These are phyloP conservation scores for Elasticomyces elasticus DNA, from an alignment of 495 filamentous ascomycete species.

Conservation along the genomic window DNA sequence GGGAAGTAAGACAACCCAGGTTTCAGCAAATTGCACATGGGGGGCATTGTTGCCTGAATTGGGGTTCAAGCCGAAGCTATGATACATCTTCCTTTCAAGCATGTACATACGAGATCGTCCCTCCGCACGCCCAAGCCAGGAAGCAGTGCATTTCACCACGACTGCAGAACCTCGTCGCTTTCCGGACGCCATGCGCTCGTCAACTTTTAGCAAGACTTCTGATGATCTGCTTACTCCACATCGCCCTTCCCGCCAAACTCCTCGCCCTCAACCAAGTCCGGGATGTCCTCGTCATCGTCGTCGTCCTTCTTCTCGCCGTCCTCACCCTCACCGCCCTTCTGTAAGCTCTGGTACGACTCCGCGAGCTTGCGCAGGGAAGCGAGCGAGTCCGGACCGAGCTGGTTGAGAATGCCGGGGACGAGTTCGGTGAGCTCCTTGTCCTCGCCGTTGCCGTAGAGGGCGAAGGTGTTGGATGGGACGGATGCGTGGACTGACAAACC, in stretches of 20 bases:
- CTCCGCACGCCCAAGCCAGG: too few species aligned
- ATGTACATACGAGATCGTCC: neutral
- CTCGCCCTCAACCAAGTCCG: slow-evolving; percentile 88
- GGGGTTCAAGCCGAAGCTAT: neutral
- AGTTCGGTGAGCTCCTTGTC: slow-evolving; percentile 99
- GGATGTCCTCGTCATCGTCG: slow-evolving; percentile 81
- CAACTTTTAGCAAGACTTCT: neutral
- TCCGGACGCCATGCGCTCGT: neutral
- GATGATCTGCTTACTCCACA: slow-evolving; percentile 54
- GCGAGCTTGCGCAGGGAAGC: slow-evolving; percentile 95
- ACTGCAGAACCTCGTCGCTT: neutral
- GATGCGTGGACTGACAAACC: slow-evolving; percentile 72
- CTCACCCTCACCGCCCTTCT: slow-evolving; percentile 72
- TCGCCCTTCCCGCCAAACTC: slow-evolving; percentile 75
- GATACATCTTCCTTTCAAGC: neutral
- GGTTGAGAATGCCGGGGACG: slow-evolving; percentile 97
- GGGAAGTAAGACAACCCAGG: too few species aligned
- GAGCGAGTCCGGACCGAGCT: slow-evolving; percentile 95
- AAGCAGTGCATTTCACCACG: neutral
- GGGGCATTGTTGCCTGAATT: too few species aligned
- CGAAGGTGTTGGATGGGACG: slow-evolving; percentile 94
- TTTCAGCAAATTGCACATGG: too few species aligned
- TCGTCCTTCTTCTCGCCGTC: slow-evolving; percentile 64
- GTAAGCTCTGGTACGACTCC: slow-evolving; percentile 98
- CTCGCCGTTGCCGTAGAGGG: slow-evolving; percentile 96